phyloP scores from a whole-genome alignment of 2,329 filamentous ascomycete species.

The Botryotinia globosa region DNA sequence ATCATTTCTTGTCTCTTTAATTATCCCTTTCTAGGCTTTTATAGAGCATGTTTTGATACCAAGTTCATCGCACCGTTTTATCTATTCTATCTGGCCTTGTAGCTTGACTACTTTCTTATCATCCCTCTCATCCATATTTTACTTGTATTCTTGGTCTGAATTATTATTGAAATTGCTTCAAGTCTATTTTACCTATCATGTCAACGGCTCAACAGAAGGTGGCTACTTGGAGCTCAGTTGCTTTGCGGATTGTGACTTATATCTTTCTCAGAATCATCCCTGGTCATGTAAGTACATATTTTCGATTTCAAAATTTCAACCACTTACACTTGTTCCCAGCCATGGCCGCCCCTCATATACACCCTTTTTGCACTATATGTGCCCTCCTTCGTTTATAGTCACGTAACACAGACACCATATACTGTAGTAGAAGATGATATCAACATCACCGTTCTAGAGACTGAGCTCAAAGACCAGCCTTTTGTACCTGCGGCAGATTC shows the following conservation, averaged over 20 bases:
- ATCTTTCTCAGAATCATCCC: slow-evolving; percentile 59
- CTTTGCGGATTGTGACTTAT: slow-evolving; percentile 50
- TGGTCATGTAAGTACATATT: slow-evolving; percentile 36
- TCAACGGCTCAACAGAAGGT: slow-evolving; percentile 28
- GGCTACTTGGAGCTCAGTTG: slow-evolving; percentile 45
- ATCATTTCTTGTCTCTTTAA: neutral
- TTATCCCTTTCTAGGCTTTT: neutral
- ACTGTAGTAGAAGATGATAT: slow-evolving; percentile 58
- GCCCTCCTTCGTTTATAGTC: slow-evolving; percentile 59
- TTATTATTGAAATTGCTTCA: neutral
- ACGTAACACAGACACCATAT: slow-evolving; percentile 54
- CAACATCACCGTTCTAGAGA: slow-evolving; percentile 53
- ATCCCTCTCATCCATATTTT: neutral
- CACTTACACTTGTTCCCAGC: slow-evolving; percentile 24
- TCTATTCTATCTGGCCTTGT: neutral
- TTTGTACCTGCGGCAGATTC: slow-evolving; percentile 31
- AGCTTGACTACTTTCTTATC: neutral
- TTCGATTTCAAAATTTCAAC: neutral
- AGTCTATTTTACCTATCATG: neutral
- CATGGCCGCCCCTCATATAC: slow-evolving; percentile 49
- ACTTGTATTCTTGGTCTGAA: neutral
- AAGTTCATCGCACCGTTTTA: neutral
- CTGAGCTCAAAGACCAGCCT: slow-evolving; percentile 40
- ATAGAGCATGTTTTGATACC: neutral
- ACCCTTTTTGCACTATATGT: slow-evolving; percentile 65